These are phyloP conservation scores for Chlorella sp. DNA, from an alignment of 139 green algal species.

Conservation along the genomic window DNA sequence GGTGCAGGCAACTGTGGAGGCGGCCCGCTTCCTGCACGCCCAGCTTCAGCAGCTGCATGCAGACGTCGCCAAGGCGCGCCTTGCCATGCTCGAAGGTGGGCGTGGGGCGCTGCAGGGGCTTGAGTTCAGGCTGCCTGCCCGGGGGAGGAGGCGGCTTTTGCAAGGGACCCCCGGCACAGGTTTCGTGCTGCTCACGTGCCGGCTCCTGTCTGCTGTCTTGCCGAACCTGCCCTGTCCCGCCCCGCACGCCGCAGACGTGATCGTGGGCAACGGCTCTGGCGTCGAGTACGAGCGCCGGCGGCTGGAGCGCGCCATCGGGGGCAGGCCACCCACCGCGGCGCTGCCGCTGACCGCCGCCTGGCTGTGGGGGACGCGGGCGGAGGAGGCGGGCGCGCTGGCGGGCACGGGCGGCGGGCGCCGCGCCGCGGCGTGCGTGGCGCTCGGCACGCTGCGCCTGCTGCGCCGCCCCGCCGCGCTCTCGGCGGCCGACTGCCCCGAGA, in stretches of 20 bases:
- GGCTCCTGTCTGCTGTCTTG: not conserved
- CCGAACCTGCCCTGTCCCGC: not conserved
- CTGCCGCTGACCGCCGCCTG: conserved; percentile 4
- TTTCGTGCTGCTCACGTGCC: not conserved
- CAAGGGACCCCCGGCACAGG: not conserved
- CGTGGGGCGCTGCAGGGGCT: not conserved
- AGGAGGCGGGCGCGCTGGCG: not conserved
- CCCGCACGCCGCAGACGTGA: conserved; percentile 11
- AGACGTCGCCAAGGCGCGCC: conserved; percentile 29
- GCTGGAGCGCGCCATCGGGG: conserved; percentile 12
- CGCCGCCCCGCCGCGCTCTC: conserved; percentile 1
- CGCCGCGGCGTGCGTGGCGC: conserved; percentile 5
- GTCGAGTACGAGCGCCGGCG: conserved; percentile 34
- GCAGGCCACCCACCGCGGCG: not conserved
- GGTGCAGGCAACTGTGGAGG: conserved; percentile 12
- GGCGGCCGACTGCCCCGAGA: conserved; percentile 24
- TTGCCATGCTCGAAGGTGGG: conserved; percentile 34
- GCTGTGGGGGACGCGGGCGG: not conserved
- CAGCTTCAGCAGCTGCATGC: conserved; percentile 26
- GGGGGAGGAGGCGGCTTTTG: not conserved
- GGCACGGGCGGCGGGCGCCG: not conserved
- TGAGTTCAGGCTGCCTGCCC: not conserved
- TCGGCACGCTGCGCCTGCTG: conserved; percentile 28
- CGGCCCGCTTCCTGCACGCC: conserved; percentile 27
- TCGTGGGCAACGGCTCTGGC: conserved; percentile 17